Evolutionary conservation across 768 basidiomycete genomes (phyloP).

Genomic region (Russula dissimulans): DNA sequence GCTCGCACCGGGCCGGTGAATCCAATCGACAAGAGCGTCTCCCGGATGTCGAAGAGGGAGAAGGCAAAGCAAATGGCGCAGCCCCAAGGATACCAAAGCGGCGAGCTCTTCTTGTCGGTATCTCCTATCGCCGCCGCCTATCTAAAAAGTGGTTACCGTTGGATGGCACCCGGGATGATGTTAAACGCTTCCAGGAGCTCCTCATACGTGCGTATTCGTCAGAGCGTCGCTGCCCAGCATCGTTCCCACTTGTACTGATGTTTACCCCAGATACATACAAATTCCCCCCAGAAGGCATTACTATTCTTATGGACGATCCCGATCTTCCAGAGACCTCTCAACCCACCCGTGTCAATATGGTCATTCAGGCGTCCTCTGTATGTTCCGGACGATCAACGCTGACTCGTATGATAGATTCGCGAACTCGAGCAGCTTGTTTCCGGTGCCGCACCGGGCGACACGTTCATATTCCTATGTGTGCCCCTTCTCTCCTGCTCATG

Average conservation of each 20-base stretch:
- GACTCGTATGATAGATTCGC: constrained; percentile 6
- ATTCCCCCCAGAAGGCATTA: constrained; percentile 14
- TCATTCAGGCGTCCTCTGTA: neutral
- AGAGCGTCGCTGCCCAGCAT: neutral
- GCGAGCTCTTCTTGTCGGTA: constrained; percentile 20
- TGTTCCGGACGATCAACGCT: neutral
- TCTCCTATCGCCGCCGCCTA: neutral
- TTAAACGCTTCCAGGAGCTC: constrained; percentile 4
- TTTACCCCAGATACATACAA: constrained; percentile 2
- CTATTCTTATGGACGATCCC: constrained; percentile 13
- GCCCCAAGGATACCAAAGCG: neutral
- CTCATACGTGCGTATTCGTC: constrained; percentile 3
- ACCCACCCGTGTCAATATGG: constrained; percentile 19
- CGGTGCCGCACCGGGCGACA: constrained; percentile 21
- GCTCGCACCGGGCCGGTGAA: too few relatives aligned
- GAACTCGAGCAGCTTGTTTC: constrained; percentile 17
- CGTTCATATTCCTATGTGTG: constrained; percentile 23
- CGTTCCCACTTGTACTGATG: neutral
- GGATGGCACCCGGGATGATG: constrained; percentile 7
- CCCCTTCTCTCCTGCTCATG: neutral
- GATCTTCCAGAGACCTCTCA: neutral
- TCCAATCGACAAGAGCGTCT: too few relatives aligned
- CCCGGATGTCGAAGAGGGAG: neutral
- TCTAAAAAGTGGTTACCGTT: neutral
- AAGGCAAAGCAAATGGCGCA: neutral